Base-by-base conservation (phyloP, 805 yeast genomes). In the Cyberlindnera sargentensis region DNA sequence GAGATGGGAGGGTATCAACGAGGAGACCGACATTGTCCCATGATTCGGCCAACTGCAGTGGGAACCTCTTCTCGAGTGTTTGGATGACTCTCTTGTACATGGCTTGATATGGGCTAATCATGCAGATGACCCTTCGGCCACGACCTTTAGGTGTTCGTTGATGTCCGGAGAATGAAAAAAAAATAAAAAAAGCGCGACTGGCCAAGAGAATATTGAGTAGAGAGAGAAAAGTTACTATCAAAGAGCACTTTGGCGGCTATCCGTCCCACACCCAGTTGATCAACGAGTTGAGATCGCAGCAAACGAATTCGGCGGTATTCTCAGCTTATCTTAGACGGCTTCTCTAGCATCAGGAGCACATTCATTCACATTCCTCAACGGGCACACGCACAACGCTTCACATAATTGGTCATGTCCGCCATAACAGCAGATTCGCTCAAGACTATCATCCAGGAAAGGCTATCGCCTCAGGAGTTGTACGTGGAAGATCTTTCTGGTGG, bases 11-110 rank as follows among this genome's bases (percentile, higher is more conserved):
- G 3, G 91, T 66, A 56, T 90, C 96, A 8, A 93, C 82, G 37
- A 93, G 64, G 31, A 93, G 69, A 1, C 99, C 99, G 0, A 96
- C 90, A 62, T 93, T 93, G 58, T 93, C 99, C 99, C 99, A 93
- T 23, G 72, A 70, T 55, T 91, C 98, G 0, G 98, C 97, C 47
- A 84, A 73, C 37, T 75, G 75, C 11, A 75, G 61, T 2, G 99
- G 99, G 57, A 85, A 93, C n/a, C 80, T 66, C 50, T 75, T 79
- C 58, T 88, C 86, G 46, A 91, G 80, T 1, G 63, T 62, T 7
- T 63, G 58, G 6, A 82, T 67, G 2, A 78, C 71, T 36, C 63
- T 60, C 43, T 72, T 71, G 27, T 83, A 36, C 58, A 57, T 55
- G 23, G 31, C 5, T 8, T 28, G 6, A 9, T 28, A 9, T 28